Percentiles rank a stretch among this genome's conserved stretches.
Conservation (phyloP, 306 rosid genomes). For the Pachyrhizus erosus region DNA sequence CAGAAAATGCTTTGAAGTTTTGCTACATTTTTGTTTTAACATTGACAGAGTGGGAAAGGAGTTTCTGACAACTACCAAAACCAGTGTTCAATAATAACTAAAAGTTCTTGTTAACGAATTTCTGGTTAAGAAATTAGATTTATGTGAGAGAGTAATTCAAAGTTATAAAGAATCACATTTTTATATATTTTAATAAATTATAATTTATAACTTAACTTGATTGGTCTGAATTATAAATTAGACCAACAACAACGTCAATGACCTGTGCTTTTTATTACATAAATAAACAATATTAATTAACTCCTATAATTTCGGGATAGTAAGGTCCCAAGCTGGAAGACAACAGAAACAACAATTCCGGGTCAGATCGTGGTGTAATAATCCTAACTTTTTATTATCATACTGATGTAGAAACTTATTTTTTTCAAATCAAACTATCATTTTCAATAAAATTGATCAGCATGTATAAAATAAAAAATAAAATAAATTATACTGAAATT, state of each 20-base stretch:
- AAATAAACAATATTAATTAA: neutral
- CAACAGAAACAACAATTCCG: neutral
- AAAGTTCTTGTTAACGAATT: too few relatives aligned
- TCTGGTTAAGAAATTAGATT: too few relatives aligned
- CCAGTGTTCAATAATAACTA: neutral
- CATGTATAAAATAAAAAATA: too few relatives aligned
- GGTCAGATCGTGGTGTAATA: neutral
- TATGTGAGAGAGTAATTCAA: too few relatives aligned
- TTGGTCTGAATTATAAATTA: neutral
- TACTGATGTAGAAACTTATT: neutral
- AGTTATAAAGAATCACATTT: too few relatives aligned
- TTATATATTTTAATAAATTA: too few relatives aligned
- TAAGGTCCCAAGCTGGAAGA: constrained; percentile 5
- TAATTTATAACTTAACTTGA: neutral
- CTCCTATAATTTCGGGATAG: constrained; percentile 30
- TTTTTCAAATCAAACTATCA: neutral
- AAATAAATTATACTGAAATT: too few relatives aligned
- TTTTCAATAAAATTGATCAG: constrained; percentile 28
- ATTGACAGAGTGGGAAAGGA: neutral
- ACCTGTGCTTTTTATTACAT: neutral
- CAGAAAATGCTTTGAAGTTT: neutral
- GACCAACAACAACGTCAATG: neutral
- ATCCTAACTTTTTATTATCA: neutral
- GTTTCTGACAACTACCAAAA: neutral
- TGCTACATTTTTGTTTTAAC: neutral